A percentile compares a stretch with the other conserved stretches of the same genome.
Evolutionary conservation across 305 asterid genomes (phyloP).

Genomic region (Fraxinus paxiana): DNA sequence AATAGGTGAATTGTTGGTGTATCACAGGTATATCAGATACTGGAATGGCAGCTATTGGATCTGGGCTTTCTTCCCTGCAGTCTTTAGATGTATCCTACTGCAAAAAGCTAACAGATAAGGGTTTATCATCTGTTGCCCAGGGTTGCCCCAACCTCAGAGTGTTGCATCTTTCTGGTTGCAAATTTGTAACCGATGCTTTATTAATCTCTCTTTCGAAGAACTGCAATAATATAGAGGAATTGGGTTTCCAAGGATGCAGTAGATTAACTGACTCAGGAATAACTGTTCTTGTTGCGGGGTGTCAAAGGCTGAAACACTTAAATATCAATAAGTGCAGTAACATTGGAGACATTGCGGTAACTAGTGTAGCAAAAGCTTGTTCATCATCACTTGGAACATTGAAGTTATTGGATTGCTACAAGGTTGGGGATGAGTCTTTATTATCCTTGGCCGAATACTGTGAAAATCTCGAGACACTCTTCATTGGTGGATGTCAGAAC

Average conservation of each 20-base stretch:
- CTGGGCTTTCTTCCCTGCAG: conserved; percentile 39
- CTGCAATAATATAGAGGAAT: conserved; percentile 37
- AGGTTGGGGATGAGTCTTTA: conserved; percentile 41
- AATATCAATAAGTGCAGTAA: conserved; percentile 47
- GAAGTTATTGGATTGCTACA: conserved; percentile 44
- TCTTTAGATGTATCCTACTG: conserved; percentile 49
- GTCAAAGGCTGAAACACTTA: conserved; percentile 35
- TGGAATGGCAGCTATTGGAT: conserved; percentile 37
- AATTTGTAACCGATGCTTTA: conserved; percentile 38
- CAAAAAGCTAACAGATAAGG: conserved; percentile 46
- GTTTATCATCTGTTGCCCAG: conserved; percentile 41
- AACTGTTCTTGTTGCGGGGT: conserved; percentile 37
- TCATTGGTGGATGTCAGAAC: conserved; percentile 46
- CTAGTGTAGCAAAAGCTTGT: conserved; percentile 36
- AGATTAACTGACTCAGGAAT: conserved; percentile 39
- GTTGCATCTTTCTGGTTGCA: conserved; percentile 46
- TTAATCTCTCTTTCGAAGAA: conserved; percentile 17
- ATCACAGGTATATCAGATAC: conserved; percentile 41
- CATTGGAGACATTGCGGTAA: conserved; percentile 39
- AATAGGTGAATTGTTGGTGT: neutral
- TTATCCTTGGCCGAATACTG: conserved; percentile 33
- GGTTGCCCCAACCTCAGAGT: conserved; percentile 38
- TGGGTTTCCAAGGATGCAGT: conserved; percentile 46
- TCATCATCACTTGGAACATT: conserved; percentile 33
- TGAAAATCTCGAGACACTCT: conserved; percentile 35